A percentile compares a stretch with the other conserved stretches of the same genome.
Conservation (phyloP, 2,329 filamentous ascomycete species). For the Zalaria obscura region DNA sequence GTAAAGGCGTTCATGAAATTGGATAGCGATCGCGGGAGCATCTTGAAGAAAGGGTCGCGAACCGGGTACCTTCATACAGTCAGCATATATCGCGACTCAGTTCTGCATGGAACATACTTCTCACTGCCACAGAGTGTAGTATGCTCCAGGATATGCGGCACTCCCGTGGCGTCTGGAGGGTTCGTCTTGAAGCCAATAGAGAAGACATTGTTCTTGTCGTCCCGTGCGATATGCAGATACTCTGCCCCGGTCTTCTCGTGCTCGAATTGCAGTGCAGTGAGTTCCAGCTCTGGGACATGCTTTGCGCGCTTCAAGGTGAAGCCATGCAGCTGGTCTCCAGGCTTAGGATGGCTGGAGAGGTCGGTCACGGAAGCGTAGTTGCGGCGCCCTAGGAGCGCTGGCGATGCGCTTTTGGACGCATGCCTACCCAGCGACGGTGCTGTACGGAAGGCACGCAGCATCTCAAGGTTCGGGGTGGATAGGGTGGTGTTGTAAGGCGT, state of each 20-base stretch:
- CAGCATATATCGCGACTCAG: neutral
- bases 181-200: constrained; percentile 99
- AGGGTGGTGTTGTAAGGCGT: no score
- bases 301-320: constrained; percentile 84
- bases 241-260: constrained; percentile 95
- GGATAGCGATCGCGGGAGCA: constrained; percentile 93
- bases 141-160: constrained; percentile 95
- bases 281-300: constrained; percentile 83
- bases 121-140: constrained; percentile 91
- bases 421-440: neutral
- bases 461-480: neutral
- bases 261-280: constrained; percentile 78
- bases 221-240: constrained; percentile 85
- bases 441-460: constrained; percentile 1
- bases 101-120: constrained; percentile 42
- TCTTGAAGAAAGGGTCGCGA: constrained; percentile 98
- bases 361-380: constrained; percentile 56
- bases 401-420: neutral
- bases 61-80: constrained; percentile 62
- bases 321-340: constrained; percentile 78
- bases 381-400: constrained; percentile 7
- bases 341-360: constrained; percentile 58
- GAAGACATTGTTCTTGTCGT: constrained; percentile 98
- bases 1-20: constrained; percentile 99
- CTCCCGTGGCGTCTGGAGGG: constrained; percentile 86